These are phyloP conservation scores for Setomelanomma holmii DNA, from an alignment of 2,329 filamentous ascomycete species.

Conservation along the genomic window DNA sequence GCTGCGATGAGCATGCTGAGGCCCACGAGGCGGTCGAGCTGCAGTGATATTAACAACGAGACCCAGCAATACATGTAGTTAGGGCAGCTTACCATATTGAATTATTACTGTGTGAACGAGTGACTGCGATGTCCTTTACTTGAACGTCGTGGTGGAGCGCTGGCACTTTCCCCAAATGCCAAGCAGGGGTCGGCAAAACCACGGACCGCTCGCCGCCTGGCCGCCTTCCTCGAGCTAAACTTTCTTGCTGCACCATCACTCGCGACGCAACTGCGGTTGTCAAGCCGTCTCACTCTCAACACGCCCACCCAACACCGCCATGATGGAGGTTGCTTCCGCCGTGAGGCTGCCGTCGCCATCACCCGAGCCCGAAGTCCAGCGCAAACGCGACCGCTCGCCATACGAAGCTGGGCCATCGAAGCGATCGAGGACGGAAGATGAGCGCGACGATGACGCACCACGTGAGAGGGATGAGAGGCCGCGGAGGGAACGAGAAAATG, in stretches of 20 bases:
- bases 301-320: slow-evolving; percentile 8
- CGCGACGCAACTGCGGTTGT: slow-evolving; percentile 6
- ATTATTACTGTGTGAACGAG: slow-evolving; percentile 20
- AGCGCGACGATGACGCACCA: slow-evolving; percentile 43
- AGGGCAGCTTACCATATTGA: slow-evolving; percentile 37
- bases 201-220: slow-evolving; percentile 22
- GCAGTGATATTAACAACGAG: slow-evolving; percentile 20
- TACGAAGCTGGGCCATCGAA: slow-evolving; percentile 42
- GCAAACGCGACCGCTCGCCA: slow-evolving; percentile 64
- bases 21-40: slow-evolving; percentile 91
- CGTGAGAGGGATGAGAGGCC: slow-evolving; percentile 56
- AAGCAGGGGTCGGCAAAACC: slow-evolving; percentile 22
- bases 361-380: slow-evolving; percentile 54
- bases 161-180: slow-evolving; percentile 21
- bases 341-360: slow-evolving; percentile 66
- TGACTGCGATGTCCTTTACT: slow-evolving; percentile 18
- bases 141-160: slow-evolving; percentile 20
- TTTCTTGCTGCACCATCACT: slow-evolving; percentile 27
- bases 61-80: not conserved
- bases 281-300: not conserved
- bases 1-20: slow-evolving; percentile 78
- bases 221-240: slow-evolving; percentile 24
- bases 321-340: slow-evolving; percentile 53
- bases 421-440: slow-evolving; percentile 44
- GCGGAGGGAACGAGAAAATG: slow-evolving; percentile 77